Evolutionary conservation across 345 rosid genomes (phyloP).

Genomic region (Salix koriyanagi): DNA sequence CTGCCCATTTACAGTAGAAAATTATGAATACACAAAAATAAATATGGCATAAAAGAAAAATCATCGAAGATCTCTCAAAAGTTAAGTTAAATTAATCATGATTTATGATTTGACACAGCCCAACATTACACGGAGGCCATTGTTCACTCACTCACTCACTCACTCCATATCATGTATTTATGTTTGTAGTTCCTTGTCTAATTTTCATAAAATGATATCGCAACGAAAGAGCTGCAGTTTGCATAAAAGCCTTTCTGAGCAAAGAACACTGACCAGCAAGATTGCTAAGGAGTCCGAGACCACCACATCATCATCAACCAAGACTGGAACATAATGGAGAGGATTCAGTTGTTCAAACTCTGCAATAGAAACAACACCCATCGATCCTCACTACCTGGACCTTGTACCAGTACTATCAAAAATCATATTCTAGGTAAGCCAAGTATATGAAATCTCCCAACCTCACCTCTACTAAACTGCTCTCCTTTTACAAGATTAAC

Average conservation of each 20-base stretch:
- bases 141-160: too few relatives aligned
- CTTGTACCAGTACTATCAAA: too few relatives aligned
- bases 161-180: too few relatives aligned
- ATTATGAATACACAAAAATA: too few relatives aligned
- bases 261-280: constrained; percentile 37
- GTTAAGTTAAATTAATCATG: too few relatives aligned
- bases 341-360: constrained; percentile 49
- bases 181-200: not conserved
- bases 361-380: constrained; percentile 20
- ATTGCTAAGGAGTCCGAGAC: constrained; percentile 54
- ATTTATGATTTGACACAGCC: too few relatives aligned
- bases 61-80: too few relatives aligned
- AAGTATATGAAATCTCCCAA: not conserved
- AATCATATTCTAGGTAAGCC: not conserved
- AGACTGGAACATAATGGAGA: constrained; percentile 40
- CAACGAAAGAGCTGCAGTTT: too few relatives aligned
- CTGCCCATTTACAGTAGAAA: constrained; percentile 12
- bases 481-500: constrained; percentile 44
- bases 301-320: constrained; percentile 47
- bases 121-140: too few relatives aligned
- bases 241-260: not conserved
- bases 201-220: too few relatives aligned
- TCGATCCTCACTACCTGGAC: not conserved
- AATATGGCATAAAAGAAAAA: too few relatives aligned
- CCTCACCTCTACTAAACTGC: constrained; percentile 40